Percentiles rank a stretch among this genome's conserved stretches.
phyloP scores from a whole-genome alignment of 2,329 filamentous ascomycete genomes.

The Fusarium sp. region DNA sequence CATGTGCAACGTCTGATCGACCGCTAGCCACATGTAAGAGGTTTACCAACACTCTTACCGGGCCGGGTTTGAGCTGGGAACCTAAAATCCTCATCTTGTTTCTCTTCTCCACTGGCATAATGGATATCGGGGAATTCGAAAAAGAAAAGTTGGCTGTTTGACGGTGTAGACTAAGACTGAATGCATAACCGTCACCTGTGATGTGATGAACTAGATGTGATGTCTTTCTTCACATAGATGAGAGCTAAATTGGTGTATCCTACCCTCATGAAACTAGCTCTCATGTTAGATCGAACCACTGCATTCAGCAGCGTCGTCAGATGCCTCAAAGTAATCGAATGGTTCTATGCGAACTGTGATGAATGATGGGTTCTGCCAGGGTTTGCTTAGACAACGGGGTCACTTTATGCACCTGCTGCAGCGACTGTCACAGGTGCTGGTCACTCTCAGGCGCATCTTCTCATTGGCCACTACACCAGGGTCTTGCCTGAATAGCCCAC shows the following conservation, averaged over 20 bases:
- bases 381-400: slow-evolving; percentile 22
- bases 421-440: slow-evolving; percentile 38
- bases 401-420: slow-evolving; percentile 36
- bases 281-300: slow-evolving; percentile 38
- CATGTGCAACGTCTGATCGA: slow-evolving; percentile 39
- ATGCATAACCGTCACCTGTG: slow-evolving; percentile 20
- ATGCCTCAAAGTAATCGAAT: slow-evolving; percentile 41
- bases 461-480: slow-evolving; percentile 20
- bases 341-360: slow-evolving; percentile 35
- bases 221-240: neutral
- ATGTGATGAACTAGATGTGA: slow-evolving; percentile 38
- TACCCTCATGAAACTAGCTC: slow-evolving; percentile 23
- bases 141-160: slow-evolving; percentile 4
- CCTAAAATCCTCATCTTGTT: slow-evolving; percentile 14
- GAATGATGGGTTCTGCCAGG: slow-evolving; percentile 12
- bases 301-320: slow-evolving; percentile 38
- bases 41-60: slow-evolving; percentile 29
- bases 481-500: slow-evolving; percentile 13
- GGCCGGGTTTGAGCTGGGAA: slow-evolving; percentile 35
- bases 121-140: neutral
- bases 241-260: neutral
- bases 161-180: neutral
- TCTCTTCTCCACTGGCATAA: neutral
- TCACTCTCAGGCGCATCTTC: neutral
- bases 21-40: slow-evolving; percentile 34